Evolutionary conservation across 73 alveolate genomes (phyloP), one percentile per base, ranked within the genome.

Genomic region (Paramecium tetraurelia): DNA sequence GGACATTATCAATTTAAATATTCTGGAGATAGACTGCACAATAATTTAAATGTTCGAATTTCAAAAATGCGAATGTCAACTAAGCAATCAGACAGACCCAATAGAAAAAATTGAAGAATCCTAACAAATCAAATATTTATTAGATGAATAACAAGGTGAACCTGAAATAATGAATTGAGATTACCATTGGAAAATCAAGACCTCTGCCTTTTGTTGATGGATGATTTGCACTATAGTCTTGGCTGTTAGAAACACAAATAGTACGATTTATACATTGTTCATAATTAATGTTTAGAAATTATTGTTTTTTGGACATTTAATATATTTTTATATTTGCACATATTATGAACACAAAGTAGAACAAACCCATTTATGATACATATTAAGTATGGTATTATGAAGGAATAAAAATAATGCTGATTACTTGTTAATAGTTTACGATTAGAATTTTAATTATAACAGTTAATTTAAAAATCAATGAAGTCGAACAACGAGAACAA

Each of bases 401-500:
- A 50, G 20, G 69, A 16, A 53, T 53, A 53, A n/a, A 18, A 53
- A 53, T 53, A 53, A 18, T 53, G 35, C 14, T 1, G 18, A 53
- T 53, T 53, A 18, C 69, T 18, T n/a, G 3, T 6, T 53, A 53
- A 53, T 53, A 50, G 63, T 50, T 50, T 50, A 50, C 21, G 69
- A 53, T 53, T 53, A 53, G 69, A 53, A 53, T 53, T 53, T 53
- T 53, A 53, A 53, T 53, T 53, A 53, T 53, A 53, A 53, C 69
- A 53, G 69, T 53, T 53, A 53, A 53, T 53, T 53, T 53, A 53
- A 53, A 53, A 53, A 53, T 53, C 69, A 53, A 53, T 53, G 69
- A 53, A 53, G 69, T 53, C 69, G 86, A 72, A 36, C 86, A 72
- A 72, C 14, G 86, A 63, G 9, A 63, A 63, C 84, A 63, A 63